Evolutionary conservation across 2,329 filamentous ascomycete genomes (phyloP), one percentile per base, ranked within the genome.

Genomic region (Coniella vitis): DNA sequence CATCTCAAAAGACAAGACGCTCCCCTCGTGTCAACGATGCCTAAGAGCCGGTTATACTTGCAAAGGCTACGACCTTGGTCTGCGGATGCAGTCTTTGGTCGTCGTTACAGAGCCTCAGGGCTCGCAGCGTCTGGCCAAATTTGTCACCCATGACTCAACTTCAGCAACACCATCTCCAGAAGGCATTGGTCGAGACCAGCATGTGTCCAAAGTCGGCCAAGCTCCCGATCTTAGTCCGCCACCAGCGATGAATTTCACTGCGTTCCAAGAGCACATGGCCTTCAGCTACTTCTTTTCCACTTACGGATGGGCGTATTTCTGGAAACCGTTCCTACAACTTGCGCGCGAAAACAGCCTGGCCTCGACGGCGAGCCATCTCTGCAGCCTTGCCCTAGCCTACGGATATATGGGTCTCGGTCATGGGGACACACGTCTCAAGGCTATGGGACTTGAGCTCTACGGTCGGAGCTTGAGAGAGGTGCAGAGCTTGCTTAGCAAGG

Each of bases 251-350:
- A 57, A 54, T 46, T 48, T 61, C 4, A 48, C 46, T 1, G 56
- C 57, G 12, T 60, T 61, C 20, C 51, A 57, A 45, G 57, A 61
- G 48, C 55, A 60, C 47, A 57, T 60, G 50, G 52, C 59, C 3
- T 55, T 59, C 17, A 57, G 56, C 34, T 60, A 60, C 55, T 59
- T 61, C 45, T 61, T 60, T 37, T 52, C 56, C 16, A 54, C 59
- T 9, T 60, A 60, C 29, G 56, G 58, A 34, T 61, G 59, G 59
- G 60, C 60, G 48, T 58, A 58, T 50, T 59, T 61, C 54, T 57
- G 59, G 54, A 61, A 59, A 38, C 53, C 60, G 9, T 49, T 61
- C 42, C 45, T 60, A 22, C 56, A 60, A 38, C 48, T 54, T 14
- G 52, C 52, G 4, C 12, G 42, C 14, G 52, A 54, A 38, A 41